Evolutionary conservation across 345 rosid genomes (phyloP).

Genomic region (Moricandia moricandioides): DNA sequence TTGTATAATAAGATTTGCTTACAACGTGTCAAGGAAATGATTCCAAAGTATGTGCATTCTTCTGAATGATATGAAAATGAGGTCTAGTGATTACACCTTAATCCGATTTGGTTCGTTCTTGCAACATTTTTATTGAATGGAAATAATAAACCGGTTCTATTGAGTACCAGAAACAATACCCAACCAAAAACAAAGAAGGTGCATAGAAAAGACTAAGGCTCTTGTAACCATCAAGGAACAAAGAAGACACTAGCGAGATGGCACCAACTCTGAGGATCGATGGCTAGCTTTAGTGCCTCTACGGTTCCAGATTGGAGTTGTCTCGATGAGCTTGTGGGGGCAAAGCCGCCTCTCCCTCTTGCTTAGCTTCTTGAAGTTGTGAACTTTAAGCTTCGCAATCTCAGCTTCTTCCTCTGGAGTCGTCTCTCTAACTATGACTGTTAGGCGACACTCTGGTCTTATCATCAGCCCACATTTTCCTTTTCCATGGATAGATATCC

Average conservation of each 20-base stretch:
- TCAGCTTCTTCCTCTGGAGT: slow-evolving; percentile 84
- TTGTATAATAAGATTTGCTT: neutral
- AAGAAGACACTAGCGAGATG: slow-evolving; percentile 16
- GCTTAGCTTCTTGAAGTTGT: slow-evolving; percentile 70
- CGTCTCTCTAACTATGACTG: slow-evolving; percentile 77
- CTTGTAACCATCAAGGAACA: slow-evolving; percentile 8
- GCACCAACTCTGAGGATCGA: slow-evolving; percentile 26
- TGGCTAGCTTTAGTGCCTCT: slow-evolving; percentile 41
- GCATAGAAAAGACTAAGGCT: neutral
- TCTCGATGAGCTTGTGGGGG: slow-evolving; percentile 80
- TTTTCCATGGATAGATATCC: slow-evolving; percentile 59
- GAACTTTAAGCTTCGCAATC: slow-evolving; percentile 75
- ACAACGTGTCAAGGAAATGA: neutral
- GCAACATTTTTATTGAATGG: slow-evolving; percentile 24
- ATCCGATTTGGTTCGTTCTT: neutral
- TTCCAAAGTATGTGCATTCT: neutral
- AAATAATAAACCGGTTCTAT: slow-evolving; percentile 8
- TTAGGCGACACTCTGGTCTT: slow-evolving; percentile 71
- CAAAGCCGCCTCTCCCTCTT: slow-evolving; percentile 70
- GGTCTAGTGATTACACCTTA: neutral
- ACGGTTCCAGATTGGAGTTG: slow-evolving; percentile 82
- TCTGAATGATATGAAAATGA: neutral
- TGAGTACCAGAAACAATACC: slow-evolving; percentile 11
- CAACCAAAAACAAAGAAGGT: slow-evolving; percentile 1
- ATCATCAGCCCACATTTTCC: slow-evolving; percentile 58